phyloP scores from a whole-genome alignment of 1,284 basidiomycete species.

The Xerocomus nothofagi region DNA sequence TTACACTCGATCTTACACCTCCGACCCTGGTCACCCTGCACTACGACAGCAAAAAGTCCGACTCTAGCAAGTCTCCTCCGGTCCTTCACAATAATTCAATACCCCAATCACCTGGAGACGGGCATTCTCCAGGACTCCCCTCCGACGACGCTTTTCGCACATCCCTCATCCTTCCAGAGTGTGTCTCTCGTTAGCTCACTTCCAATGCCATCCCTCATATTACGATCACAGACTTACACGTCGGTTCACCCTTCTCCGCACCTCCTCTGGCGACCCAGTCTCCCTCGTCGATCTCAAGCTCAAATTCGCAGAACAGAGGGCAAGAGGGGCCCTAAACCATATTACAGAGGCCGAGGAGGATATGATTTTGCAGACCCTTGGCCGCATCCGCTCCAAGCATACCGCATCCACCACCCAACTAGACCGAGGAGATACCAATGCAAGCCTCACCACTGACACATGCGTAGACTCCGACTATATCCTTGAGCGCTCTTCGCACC shows the following conservation, averaged over 20 bases:
- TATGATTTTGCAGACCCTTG: constrained; percentile 74
- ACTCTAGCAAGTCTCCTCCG: constrained; percentile 20
- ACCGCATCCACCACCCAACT: constrained; percentile 32
- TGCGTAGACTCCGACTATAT: constrained; percentile 39
- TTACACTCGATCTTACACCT: constrained; percentile 30
- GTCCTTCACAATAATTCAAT: constrained; percentile 19
- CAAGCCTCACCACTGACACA: constrained; percentile 33
- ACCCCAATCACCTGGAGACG: constrained; percentile 25
- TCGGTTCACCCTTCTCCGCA: constrained; percentile 74
- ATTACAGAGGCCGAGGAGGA: constrained; percentile 80
- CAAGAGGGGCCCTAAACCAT: constrained; percentile 61
- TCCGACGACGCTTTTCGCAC: constrained; percentile 75
- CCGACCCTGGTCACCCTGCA: constrained; percentile 18
- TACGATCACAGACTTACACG: constrained; percentile 61
- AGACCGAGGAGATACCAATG: constrained; percentile 19
- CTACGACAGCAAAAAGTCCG: constrained; percentile 33
- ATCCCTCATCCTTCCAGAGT: constrained; percentile 81
- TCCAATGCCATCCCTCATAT: constrained; percentile 18
- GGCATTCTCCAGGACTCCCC: constrained; percentile 56
- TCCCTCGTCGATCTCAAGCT: constrained; percentile 61
- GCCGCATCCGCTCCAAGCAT: constrained; percentile 51
- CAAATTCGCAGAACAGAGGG: constrained; percentile 73
- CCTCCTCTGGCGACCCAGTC: constrained; percentile 61
- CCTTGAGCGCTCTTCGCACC: constrained; percentile 44
- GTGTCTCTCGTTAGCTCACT: constrained; percentile 38